Evolutionary conservation across 1,284 basidiomycete genomes (phyloP).

Genomic region (Apiotrichum sp.): DNA sequence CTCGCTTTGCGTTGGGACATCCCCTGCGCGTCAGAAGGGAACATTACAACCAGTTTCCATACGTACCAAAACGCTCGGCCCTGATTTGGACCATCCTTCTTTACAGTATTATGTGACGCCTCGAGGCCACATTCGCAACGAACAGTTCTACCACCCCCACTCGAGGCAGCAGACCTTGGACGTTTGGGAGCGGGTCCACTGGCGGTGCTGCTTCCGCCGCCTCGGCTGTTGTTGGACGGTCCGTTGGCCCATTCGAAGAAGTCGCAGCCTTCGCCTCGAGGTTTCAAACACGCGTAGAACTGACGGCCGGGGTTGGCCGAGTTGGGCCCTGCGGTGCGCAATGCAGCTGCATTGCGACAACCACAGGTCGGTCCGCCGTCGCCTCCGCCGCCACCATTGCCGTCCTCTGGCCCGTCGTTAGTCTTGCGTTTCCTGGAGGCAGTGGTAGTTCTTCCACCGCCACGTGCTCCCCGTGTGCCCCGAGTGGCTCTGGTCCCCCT

Average conservation of each 20-base stretch:
- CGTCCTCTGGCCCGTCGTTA: background rate
- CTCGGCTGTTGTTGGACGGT: no score
- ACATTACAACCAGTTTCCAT: slow-evolving; percentile 19
- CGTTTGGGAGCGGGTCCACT: slow-evolving; percentile 9
- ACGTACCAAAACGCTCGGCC: slow-evolving; percentile 59
- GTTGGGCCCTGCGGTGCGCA: slow-evolving; percentile 54
- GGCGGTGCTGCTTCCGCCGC: background rate
- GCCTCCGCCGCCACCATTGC: background rate
- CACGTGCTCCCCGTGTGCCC: slow-evolving; percentile 9
- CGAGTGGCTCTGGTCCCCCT: background rate
- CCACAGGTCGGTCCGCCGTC: slow-evolving; percentile 46
- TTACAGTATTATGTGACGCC: slow-evolving; percentile 56
- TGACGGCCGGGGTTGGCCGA: slow-evolving; percentile 58
- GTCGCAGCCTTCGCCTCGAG: slow-evolving; percentile 52
- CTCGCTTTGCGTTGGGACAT: slow-evolving; percentile 58
- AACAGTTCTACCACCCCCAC: slow-evolving; percentile 28
- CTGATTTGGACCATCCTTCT: slow-evolving; percentile 65
- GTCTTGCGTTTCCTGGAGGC: background rate
- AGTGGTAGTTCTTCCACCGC: slow-evolving; percentile 5
- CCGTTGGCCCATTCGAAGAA: slow-evolving; percentile 53
- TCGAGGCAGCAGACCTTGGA: background rate
- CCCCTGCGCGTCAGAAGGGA: slow-evolving; percentile 50
- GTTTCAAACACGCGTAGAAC: slow-evolving; percentile 62
- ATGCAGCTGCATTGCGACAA: slow-evolving; percentile 54
- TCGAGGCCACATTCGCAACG: slow-evolving; percentile 67